Percentiles rank a stretch among this genome's conserved stretches.
phyloP scores from a whole-genome alignment of 2,329 filamentous ascomycete genomes.

The Hymenoscyphus linearis region DNA sequence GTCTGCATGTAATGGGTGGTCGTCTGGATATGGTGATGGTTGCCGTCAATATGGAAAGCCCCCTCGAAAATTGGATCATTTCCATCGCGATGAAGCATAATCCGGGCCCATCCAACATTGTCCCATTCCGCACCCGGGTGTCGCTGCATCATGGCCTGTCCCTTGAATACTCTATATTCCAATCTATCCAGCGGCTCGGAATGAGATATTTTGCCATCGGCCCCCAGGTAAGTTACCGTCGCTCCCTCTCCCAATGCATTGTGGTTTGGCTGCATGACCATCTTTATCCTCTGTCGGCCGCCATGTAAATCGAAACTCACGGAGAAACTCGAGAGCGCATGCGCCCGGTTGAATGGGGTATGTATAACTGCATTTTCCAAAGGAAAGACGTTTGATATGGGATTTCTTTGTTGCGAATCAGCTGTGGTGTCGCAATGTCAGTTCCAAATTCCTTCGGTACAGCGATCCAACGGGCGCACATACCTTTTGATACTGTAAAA shows the following conservation, averaged over 20 bases:
- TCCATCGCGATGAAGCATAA: conserved; percentile 74
- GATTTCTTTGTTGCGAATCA: conserved; percentile 69
- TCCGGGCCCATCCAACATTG: conserved; percentile 79
- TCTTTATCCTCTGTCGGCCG: conserved; percentile 63
- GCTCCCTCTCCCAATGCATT: conserved; percentile 78
- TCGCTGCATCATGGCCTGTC: conserved; percentile 65
- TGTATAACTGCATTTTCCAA: conserved; percentile 73
- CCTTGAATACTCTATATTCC: conserved; percentile 80
- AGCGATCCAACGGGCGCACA: background rate
- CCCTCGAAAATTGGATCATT: conserved; percentile 79
- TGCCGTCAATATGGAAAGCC: conserved; percentile 72
- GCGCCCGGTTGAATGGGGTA: conserved; percentile 71
- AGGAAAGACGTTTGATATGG: conserved; percentile 66
- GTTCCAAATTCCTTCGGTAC: background rate
- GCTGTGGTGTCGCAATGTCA: conserved; percentile 38
- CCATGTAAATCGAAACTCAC: conserved; percentile 72
- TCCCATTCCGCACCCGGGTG: conserved; percentile 62
- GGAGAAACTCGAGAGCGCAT: conserved; percentile 79
- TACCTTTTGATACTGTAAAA: conserved; percentile 20
- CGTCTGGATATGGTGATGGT: conserved; percentile 84
- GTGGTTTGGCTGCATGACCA: conserved; percentile 83
- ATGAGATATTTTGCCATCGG: conserved; percentile 62
- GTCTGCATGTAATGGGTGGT: conserved; percentile 68
- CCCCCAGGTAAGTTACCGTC: conserved; percentile 63
- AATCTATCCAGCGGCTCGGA: conserved; percentile 66